These are phyloP conservation scores for Globisporangium ultimum DNA, from an alignment of 352 stramenopile species.

Conservation along the genomic window DNA sequence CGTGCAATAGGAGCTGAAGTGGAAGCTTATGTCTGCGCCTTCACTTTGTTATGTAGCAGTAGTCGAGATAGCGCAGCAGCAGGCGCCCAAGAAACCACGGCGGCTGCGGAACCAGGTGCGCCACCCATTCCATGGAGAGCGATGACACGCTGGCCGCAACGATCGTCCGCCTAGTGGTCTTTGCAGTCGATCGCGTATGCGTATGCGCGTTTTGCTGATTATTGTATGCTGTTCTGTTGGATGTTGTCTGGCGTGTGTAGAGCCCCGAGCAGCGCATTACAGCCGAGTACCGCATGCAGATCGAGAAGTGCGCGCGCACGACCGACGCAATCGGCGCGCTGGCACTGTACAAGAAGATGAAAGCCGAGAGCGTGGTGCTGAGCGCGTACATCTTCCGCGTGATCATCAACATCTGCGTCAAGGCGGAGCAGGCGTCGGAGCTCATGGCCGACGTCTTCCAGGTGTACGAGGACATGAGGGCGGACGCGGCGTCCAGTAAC, in stretches of 20 bases:
- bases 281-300: constrained; percentile 33
- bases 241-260: constrained; percentile 15
- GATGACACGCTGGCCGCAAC: no score
- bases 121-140: not conserved
- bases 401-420: constrained; percentile 60
- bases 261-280: constrained; percentile 36
- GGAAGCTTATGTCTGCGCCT: no score
- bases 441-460: constrained; percentile 42
- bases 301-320: constrained; percentile 40
- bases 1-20: not conserved
- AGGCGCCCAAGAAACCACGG: constrained; percentile 34
- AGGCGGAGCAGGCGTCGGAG: constrained; percentile 27
- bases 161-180: no score
- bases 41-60: constrained; percentile 2
- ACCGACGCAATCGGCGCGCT: constrained; percentile 38
- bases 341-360: constrained; percentile 52
- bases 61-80: constrained; percentile 7
- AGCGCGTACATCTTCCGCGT: constrained; percentile 52
- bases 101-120: constrained; percentile 49
- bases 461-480: constrained; percentile 72
- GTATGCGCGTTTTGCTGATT: not conserved
- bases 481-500: constrained; percentile 17
- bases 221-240: not conserved
- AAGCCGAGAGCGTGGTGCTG: constrained; percentile 25
- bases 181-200: not conserved